Conservation (phyloP, 2,329 filamentous ascomycete species). For the Diaporthe nobilis region DNA sequence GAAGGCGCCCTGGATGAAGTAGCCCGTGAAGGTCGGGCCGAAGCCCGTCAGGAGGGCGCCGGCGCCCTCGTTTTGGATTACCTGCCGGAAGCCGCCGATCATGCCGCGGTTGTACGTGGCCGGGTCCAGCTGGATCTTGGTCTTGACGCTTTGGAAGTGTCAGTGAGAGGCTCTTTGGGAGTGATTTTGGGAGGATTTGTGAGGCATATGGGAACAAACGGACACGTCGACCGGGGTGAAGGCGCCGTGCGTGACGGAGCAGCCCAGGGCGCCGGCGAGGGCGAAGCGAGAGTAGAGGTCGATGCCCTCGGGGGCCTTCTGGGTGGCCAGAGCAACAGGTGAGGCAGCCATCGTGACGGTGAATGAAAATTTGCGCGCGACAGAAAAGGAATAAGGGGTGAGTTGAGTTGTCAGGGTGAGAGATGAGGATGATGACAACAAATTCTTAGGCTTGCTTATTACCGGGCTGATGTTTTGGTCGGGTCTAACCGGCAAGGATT, state of each 20-base stretch:
- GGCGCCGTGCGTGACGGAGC: conserved; percentile 95
- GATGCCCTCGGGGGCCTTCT: conserved; percentile 60
- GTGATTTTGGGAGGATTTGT: background rate
- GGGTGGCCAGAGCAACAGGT: conserved; percentile 6
- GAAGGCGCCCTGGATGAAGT: conserved; percentile 94
- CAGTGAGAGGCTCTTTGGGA: conserved; percentile 34
- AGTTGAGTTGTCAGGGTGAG: background rate
- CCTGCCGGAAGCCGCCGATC: conserved; percentile 88
- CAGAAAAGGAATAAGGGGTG: background rate
- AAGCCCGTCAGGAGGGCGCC: conserved; percentile 88
- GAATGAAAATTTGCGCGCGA: background rate
- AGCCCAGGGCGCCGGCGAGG: conserved; percentile 97
- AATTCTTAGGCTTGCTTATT: background rate
- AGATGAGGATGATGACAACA: background rate
- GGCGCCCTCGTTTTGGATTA: conserved; percentile 86
- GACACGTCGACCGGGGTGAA: conserved; percentile 96
- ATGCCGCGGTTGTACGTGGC: conserved; percentile 89
- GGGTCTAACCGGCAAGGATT: conserved; percentile 21
- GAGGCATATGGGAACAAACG: background rate
- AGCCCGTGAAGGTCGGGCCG: conserved; percentile 88
- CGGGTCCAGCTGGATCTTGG: conserved; percentile 93
- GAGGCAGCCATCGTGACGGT: conserved; percentile 17
- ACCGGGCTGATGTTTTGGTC: background rate
- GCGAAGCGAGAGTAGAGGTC: conserved; percentile 95
- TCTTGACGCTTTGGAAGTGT: conserved; percentile 81